A percentile compares a stretch with the other conserved stretches of the same genome.
Evolutionary conservation across 768 basidiomycete genomes (phyloP).

Genomic region (Termitomyces sp.): DNA sequence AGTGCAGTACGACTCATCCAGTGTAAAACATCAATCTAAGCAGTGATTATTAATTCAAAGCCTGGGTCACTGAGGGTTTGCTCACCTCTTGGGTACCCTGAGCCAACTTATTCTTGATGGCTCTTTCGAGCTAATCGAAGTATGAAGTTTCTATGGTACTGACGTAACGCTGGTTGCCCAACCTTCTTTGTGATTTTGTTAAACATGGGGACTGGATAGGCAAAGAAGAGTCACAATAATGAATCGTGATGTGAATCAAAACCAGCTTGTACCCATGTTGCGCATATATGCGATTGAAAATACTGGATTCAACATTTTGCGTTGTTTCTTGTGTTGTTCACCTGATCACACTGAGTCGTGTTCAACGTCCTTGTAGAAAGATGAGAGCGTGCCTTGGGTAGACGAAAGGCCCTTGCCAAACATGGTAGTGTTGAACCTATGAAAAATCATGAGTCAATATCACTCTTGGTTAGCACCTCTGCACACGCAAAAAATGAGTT

Average conservation of each 20-base stretch:
- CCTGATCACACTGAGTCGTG: not conserved
- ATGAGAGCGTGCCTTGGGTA: not conserved
- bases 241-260: not conserved
- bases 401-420: slow-evolving; percentile 1
- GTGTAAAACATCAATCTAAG: not conserved
- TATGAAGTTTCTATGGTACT: not conserved
- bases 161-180: not conserved
- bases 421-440: not conserved
- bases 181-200: slow-evolving; percentile 14
- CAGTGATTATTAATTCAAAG: not conserved
- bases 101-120: slow-evolving; percentile 1
- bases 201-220: slow-evolving; percentile 7
- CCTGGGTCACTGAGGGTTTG: not conserved
- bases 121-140: not conserved
- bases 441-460: not conserved
- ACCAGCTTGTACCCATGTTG: slow-evolving; percentile 2
- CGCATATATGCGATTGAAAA: slow-evolving; percentile 11
- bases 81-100: slow-evolving; percentile 5
- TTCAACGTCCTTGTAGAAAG: not conserved
- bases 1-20: not conserved
- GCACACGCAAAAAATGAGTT: not conserved
- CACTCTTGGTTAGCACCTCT: too few species aligned
- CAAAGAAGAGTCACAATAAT: not conserved
- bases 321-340: slow-evolving; percentile 1
- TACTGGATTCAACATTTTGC: slow-evolving; percentile 8